Base-by-base conservation (phyloP, 1,284 basidiomycete species). In the Leucocoprinus gongylophorus region DNA sequence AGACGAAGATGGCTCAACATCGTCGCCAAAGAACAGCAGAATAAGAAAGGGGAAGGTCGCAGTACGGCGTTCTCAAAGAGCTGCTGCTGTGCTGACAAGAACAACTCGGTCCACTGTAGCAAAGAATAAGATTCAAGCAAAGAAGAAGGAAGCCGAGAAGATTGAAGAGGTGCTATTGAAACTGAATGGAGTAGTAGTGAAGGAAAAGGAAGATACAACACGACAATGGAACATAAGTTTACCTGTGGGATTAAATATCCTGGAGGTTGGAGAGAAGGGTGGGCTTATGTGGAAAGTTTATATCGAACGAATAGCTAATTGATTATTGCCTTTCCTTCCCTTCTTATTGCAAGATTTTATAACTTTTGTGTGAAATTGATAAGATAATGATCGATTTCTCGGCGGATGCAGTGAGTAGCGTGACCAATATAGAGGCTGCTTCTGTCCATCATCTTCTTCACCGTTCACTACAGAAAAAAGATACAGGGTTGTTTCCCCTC, bases 191-290 rank as follows among this genome's bases (percentile, higher is more conserved):
- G 61, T 68, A 32, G 48, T 70, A 1, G 62, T 77, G 18, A 64
- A 69, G 35, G 71, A 71, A 55, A 71, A 72, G 52, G 58, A 69
- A 28, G 72, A 72, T 13, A 61, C 69, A 18, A 63, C 66, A 1
- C 69, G 71, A 5, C 63, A 72, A 49, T 87, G 85, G 85, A 72
- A 73, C 56, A 64, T 84, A 17, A 72, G 73, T 17, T 62, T 85
- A 17, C 69, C 74, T 2, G 60, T 69, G 6, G 85, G 85, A 3
- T 60, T 68, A 15, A 84, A 78, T 57, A 65, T 78, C 13, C 60
- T 88, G 35, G 85, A 88, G 62, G 66, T 88, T n/a, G 83, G 85
- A 17, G 84, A 85, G 68, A 77, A 76, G 59, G 80, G 75, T 30
- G 81, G 80, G 18, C 62, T 78, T 59, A 65, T 75, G 46, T 87